phyloP scores from a whole-genome alignment of 495 filamentous ascomycete species.

The Penicillium paradoxum region DNA sequence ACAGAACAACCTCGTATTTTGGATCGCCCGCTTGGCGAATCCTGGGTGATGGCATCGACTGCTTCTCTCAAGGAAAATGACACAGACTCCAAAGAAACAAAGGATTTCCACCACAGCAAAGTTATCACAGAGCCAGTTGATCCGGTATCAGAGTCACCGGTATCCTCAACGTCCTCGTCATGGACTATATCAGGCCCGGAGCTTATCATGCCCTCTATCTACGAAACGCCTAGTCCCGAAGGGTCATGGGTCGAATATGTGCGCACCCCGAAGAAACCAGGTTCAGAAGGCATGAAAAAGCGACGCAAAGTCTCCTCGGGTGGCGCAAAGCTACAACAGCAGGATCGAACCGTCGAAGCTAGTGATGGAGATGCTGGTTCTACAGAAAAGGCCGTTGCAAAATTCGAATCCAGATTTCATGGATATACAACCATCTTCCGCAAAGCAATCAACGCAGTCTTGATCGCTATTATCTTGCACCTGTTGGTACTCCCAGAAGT shows the following conservation, averaged over 20 bases:
- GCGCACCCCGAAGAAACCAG: constrained; percentile 10
- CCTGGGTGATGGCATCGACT: constrained; percentile 36
- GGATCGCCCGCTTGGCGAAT: constrained; percentile 32
- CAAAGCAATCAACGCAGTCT: constrained; percentile 27
- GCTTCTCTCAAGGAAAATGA: constrained; percentile 12
- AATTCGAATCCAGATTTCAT: neutral
- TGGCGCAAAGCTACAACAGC: neutral
- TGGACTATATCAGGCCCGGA: constrained; percentile 36
- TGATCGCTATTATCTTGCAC: constrained; percentile 33
- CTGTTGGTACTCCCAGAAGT: constrained; percentile 40
- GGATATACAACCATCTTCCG: constrained; percentile 16
- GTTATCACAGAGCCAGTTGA: constrained; percentile 4
- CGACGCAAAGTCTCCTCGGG: constrained; percentile 23
- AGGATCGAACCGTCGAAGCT: neutral
- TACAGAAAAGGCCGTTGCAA: constrained; percentile 2
- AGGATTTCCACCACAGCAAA: constrained; percentile 4
- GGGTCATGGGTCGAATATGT: constrained; percentile 35
- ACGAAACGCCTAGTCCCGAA: constrained; percentile 32
- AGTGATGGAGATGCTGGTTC: constrained; percentile 9
- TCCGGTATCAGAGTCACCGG: constrained; percentile 23
- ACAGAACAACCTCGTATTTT: constrained; percentile 15
- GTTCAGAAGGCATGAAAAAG: constrained; percentile 18
- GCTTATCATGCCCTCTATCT: constrained; percentile 45
- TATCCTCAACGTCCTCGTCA: constrained; percentile 26
- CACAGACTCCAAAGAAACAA: neutral